Conservation (phyloP, 805 yeast species). For the Sporopachydermia quercuum region DNA sequence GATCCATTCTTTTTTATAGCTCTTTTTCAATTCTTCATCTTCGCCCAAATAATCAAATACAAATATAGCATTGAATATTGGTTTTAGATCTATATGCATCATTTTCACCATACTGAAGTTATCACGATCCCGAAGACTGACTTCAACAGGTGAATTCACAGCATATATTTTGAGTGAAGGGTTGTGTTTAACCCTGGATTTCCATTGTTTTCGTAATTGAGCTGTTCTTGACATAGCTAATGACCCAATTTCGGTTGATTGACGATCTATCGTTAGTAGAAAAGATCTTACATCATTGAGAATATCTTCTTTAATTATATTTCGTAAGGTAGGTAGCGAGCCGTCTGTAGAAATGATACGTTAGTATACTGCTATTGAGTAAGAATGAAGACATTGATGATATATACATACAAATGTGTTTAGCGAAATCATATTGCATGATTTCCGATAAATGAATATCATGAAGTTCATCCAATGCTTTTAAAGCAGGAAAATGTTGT, state of each 20-base stretch:
- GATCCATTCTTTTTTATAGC: background rate
- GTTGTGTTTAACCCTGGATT: slow-evolving; percentile 27
- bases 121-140: slow-evolving; percentile 49
- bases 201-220: slow-evolving; percentile 48
- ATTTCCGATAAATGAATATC: background rate
- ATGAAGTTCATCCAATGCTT: background rate
- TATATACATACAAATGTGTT: background rate
- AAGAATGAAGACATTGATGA: too few species aligned
- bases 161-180: slow-evolving; percentile 38
- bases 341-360: background rate
- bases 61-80: slow-evolving; percentile 2
- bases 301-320: slow-evolving; percentile 3
- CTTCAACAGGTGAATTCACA: slow-evolving; percentile 77
- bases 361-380: background rate
- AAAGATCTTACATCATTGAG: slow-evolving; percentile 3
- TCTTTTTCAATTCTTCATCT: background rate
- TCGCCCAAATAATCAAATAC: background rate
- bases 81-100: slow-evolving; percentile 1
- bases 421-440: slow-evolving; percentile 1
- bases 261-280: background rate
- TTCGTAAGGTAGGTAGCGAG: background rate
- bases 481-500: slow-evolving; percentile 70
- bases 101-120: slow-evolving; percentile 5
- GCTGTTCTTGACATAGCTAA: slow-evolving; percentile 38
- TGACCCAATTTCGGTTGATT: slow-evolving; percentile 35